Conservation (phyloP, 1,139 yeast genomes). For the Chernovozyma sophiae-reginae region DNA sequence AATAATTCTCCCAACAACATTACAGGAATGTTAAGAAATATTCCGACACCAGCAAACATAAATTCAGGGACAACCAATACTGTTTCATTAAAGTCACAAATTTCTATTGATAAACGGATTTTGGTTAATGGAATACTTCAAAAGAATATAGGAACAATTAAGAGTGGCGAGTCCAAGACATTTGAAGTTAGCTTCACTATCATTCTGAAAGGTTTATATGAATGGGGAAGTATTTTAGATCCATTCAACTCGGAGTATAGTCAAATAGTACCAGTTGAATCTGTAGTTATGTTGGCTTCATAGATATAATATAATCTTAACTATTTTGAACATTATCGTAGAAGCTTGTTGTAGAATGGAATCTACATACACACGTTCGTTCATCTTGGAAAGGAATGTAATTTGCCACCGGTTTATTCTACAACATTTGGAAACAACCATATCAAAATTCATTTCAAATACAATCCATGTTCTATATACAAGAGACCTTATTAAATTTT, state of each 20-base stretch:
- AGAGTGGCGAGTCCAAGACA: conserved; percentile 37
- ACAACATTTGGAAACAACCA: too few relatives aligned
- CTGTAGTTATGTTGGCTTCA: neutral
- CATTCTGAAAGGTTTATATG: conserved; percentile 69
- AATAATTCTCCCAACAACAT: conserved; percentile 41
- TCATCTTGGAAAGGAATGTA: too few relatives aligned
- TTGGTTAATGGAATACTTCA: conserved; percentile 67
- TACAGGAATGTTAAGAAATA: conserved; percentile 60
- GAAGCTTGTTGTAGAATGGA: too few relatives aligned
- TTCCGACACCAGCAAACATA: conserved; percentile 45
- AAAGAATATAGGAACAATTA: conserved; percentile 35
- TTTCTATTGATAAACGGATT: conserved; percentile 48
- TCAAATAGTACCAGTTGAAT: neutral
- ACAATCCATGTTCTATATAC: too few relatives aligned
- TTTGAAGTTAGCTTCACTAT: conserved; percentile 54
- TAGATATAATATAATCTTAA: neutral
- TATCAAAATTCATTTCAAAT: too few relatives aligned
- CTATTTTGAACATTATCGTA: too few relatives aligned
- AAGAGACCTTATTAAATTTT: too few relatives aligned
- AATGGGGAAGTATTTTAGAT: conserved; percentile 74
- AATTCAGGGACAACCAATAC: conserved; percentile 10
- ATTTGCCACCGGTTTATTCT: too few relatives aligned
- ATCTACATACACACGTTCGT: too few relatives aligned
- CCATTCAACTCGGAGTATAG: neutral
- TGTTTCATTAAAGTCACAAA: conserved; percentile 14